Evolutionary conservation across 495 filamentous ascomycete genomes (phyloP), one percentile per base, ranked within the genome.

Genomic region (Astrothelium macrocarpum): DNA sequence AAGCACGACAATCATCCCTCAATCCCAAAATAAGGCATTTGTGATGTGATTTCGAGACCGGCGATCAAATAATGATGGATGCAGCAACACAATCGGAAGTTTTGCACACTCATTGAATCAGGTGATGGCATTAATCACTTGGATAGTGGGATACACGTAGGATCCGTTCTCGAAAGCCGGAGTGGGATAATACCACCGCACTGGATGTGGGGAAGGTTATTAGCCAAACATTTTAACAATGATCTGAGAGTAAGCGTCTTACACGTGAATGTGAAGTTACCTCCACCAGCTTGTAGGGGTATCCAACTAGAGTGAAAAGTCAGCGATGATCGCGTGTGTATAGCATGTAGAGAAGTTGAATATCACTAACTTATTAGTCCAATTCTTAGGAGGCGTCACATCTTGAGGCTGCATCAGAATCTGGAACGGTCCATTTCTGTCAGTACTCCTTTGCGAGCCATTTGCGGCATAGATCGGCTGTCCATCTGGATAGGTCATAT

Each of bases 401-500:
- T 74, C 63, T 16, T 69, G 63, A 25, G 70, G 59, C 61, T 75
- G 72, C 18, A 75, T 23, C 45, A 75, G 62, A 32, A 75, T 67
- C 61, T 72, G 42, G 49, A 68, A 71, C 25, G 39, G 25, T n/a
- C 46, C 46, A 26, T 46, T 28, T 2, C 23, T 32, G 49, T 60
- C 63, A 2, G 2, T 39, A 2, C 2, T 53, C 2, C 36, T 20
- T 16, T 25, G 23, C n/a, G 7, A 29, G 2, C 39, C 28, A 31
- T 32, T 43, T 10, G 1, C 12, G 23, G 63, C 67, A 53, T 77
- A 74, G 5, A 77, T 68, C 9, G 26, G 45, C 12, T n/a, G 32
- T 2, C 74, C 74, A 65, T 73, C 67, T 2, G 70, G 26, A 39
- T 69, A 76, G 12, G 68, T 73, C 16, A 78, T 26, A 61, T 74